phyloP scores from a whole-genome alignment of 202 grass and related monocot genomes.

The Carex sylvatica region DNA sequence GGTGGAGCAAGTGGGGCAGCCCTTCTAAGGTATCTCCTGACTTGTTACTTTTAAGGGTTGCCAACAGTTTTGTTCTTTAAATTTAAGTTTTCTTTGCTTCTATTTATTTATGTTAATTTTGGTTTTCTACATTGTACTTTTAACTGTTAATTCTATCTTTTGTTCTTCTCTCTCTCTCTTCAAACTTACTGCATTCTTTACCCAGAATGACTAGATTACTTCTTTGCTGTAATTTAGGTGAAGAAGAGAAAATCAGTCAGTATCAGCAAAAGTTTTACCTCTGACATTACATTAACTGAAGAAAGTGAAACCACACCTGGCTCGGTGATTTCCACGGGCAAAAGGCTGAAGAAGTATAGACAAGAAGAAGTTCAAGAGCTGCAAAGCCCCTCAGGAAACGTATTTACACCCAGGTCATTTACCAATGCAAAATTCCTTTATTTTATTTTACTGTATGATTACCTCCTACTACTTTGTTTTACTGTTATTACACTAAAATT shows the following conservation, averaged over 20 bases:
- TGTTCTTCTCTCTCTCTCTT: background rate
- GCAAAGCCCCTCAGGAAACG: background rate
- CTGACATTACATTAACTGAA: slow-evolving; percentile 4
- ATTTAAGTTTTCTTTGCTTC: background rate
- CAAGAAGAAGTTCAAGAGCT: background rate
- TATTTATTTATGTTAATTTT: background rate
- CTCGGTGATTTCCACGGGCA: background rate
- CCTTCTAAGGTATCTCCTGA: slow-evolving; percentile 24
- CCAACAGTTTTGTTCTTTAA: background rate
- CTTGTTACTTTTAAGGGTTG: background rate
- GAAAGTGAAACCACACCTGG: background rate
- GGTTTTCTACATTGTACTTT: background rate
- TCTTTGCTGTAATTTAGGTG: slow-evolving; percentile 7
- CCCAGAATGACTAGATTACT: background rate
- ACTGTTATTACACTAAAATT: background rate
- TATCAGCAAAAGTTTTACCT: background rate
- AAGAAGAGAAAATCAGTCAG: slow-evolving; percentile 4
- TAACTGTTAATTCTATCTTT: background rate
- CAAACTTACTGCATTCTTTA: background rate
- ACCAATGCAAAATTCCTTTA: background rate
- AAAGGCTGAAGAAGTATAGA: slow-evolving; percentile 4
- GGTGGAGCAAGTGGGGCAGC: slow-evolving; percentile 36
- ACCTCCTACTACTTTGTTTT: background rate
- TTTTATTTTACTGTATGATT: background rate
- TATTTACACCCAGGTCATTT: background rate